Evolutionary conservation across 306 rosid species (phyloP).

Genomic region (Alnus rubra): DNA sequence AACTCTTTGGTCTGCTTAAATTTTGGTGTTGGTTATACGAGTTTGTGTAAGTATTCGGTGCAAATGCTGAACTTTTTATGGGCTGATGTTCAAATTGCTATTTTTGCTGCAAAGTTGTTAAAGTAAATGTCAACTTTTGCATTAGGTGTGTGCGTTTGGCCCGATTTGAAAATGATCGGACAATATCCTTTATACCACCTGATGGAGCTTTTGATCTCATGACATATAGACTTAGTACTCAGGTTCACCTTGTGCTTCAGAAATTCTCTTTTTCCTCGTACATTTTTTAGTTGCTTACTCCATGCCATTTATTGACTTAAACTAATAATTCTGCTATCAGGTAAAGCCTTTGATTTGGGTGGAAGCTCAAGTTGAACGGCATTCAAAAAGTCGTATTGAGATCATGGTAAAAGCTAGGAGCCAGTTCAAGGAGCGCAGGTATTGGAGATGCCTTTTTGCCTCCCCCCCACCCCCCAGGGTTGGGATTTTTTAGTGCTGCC

Average conservation of each 20-base stretch:
- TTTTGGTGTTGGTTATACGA: neutral
- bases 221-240: slow-evolving; percentile 96
- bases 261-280: slow-evolving; percentile 5
- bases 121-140: slow-evolving; percentile 31
- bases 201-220: slow-evolving; percentile 99
- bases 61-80: slow-evolving; percentile 22
- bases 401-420: slow-evolving; percentile 93
- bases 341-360: slow-evolving; percentile 95
- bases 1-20: slow-evolving; percentile 31
- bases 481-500: slow-evolving; percentile 16
- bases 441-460: slow-evolving; percentile 12
- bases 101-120: slow-evolving; percentile 24
- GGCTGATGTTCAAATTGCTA: slow-evolving; percentile 7
- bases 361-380: slow-evolving; percentile 95
- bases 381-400: slow-evolving; percentile 94
- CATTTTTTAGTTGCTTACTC: neutral
- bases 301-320: neutral
- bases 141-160: slow-evolving; percentile 98
- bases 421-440: slow-evolving; percentile 99
- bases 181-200: slow-evolving; percentile 96
- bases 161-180: slow-evolving; percentile 98
- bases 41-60: slow-evolving; percentile 6
- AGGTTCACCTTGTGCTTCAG: slow-evolving; percentile 48
- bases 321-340: slow-evolving; percentile 44
- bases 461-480: neutral